These are phyloP conservation scores for Colletotrichum sp. DNA, from an alignment of 2,329 filamentous ascomycete species.

Conservation along the genomic window DNA sequence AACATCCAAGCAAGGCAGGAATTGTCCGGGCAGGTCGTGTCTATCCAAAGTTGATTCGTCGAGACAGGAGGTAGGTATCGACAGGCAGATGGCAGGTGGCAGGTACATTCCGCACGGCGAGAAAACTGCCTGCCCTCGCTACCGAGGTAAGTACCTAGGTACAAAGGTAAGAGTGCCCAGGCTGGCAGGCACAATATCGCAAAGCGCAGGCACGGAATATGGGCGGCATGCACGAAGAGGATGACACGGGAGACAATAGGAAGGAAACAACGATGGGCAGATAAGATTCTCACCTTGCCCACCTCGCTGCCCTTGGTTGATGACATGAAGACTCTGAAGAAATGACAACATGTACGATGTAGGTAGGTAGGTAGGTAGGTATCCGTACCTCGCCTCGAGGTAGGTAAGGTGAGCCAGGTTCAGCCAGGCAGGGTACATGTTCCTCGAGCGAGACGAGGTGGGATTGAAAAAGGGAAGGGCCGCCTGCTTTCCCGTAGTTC, in stretches of 20 bases:
- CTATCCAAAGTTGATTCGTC: not conserved
- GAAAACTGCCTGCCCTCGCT: not conserved
- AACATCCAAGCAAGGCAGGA: not conserved
- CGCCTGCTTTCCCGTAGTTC: conserved; percentile 1
- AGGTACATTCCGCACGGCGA: not conserved
- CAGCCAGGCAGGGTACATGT: not conserved
- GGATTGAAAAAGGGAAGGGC: conserved; percentile 10
- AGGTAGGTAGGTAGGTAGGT: not conserved
- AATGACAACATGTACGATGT: not conserved
- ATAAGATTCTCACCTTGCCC: not conserved
- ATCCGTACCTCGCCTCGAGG: not conserved
- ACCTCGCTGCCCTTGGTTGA: not conserved
- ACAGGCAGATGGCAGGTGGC: not conserved
- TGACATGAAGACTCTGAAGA: not conserved
- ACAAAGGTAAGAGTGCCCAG: not conserved
- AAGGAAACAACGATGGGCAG: not conserved
- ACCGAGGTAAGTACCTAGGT: not conserved
- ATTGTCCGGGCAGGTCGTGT: not conserved
- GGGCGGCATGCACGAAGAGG: not conserved
- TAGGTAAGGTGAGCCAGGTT: not conserved
- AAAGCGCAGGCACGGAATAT: not conserved
- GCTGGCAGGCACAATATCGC: not conserved
- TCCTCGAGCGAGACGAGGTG: not conserved
- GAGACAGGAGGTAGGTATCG: not conserved
- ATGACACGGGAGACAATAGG: not conserved